phyloP scores from a whole-genome alignment of 2,329 filamentous ascomycete genomes.

The Madurella mycetomatis region DNA sequence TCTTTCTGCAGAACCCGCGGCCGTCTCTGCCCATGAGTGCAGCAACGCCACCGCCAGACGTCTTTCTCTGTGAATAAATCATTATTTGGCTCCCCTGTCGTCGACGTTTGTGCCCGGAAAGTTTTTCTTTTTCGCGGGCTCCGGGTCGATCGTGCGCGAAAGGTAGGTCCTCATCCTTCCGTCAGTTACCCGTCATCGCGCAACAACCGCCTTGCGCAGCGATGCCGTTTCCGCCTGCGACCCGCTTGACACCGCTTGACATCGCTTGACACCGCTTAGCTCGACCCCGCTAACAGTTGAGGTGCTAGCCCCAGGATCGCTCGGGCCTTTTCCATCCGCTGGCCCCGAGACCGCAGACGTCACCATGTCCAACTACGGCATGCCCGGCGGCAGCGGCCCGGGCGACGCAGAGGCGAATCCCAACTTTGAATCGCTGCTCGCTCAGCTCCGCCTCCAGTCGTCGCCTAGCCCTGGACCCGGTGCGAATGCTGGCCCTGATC shows the following conservation, averaged over 20 bases:
- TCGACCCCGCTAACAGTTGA: no score
- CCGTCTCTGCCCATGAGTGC: not conserved
- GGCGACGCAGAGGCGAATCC: slow-evolving; percentile 30
- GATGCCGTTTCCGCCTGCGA: not conserved
- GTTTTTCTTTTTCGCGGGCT: not conserved
- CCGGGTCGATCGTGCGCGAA: not conserved
- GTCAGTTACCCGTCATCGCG: slow-evolving; percentile 16
- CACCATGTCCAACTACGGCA: slow-evolving; percentile 26
- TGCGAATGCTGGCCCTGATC: slow-evolving; percentile 18
- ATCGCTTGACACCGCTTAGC: not conserved
- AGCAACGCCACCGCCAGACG: not conserved
- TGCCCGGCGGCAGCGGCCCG: slow-evolving; percentile 20
- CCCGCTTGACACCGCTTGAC: not conserved
- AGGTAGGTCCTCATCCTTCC: not conserved
- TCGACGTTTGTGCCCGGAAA: not conserved
- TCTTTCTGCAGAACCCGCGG: slow-evolving; percentile 2
- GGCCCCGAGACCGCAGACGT: not conserved
- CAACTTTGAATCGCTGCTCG: slow-evolving; percentile 39
- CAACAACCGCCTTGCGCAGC: not conserved
- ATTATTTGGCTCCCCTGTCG: not conserved
- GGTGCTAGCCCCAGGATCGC: not conserved
- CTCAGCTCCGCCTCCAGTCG: slow-evolving; percentile 36
- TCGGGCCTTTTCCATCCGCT: not conserved
- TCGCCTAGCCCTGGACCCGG: slow-evolving; percentile 24
- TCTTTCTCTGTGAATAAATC: not conserved